Evolutionary conservation across 2,329 filamentous ascomycete species (phyloP).

Genomic region (Conoideocrella luteorostrata): DNA sequence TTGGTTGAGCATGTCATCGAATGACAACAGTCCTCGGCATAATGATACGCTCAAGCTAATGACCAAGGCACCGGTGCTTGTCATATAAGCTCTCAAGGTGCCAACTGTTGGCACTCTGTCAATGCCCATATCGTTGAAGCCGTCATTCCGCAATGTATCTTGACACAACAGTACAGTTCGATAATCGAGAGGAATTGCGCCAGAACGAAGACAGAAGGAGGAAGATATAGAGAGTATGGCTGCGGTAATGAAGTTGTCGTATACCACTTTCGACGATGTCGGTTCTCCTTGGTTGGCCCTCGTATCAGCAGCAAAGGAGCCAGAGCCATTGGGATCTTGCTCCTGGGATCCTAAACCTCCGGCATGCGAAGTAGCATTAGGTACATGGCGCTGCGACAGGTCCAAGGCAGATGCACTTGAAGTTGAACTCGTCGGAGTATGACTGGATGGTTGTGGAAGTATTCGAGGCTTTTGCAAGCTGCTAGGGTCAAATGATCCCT

Average conservation of each 20-base stretch:
- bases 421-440: slow-evolving; percentile 41
- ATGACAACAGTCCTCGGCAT: slow-evolving; percentile 39
- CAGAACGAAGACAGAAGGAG: slow-evolving; percentile 40
- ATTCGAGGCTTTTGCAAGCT: slow-evolving; percentile 40
- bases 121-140: slow-evolving; percentile 12
- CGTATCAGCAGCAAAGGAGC: slow-evolving; percentile 20
- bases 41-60: slow-evolving; percentile 42
- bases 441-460: slow-evolving; percentile 31
- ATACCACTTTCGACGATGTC: slow-evolving; percentile 33
- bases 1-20: slow-evolving; percentile 36
- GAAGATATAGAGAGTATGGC: slow-evolving; percentile 43
- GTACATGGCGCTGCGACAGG: slow-evolving; percentile 19
- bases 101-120: slow-evolving; percentile 31
- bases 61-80: slow-evolving; percentile 48
- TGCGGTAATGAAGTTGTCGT: slow-evolving; percentile 50
- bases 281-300: slow-evolving; percentile 13
- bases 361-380: slow-evolving; percentile 10
- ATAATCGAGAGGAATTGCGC: slow-evolving; percentile 47
- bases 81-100: slow-evolving; percentile 48
- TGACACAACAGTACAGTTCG: slow-evolving; percentile 43
- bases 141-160: slow-evolving; percentile 9
- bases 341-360: slow-evolving; percentile 14
- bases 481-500: slow-evolving; percentile 44
- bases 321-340: slow-evolving; percentile 19
- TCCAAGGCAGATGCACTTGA: slow-evolving; percentile 36